Evolutionary conservation across 345 rosid genomes (phyloP).

Genomic region (Eucalyptus virginea): DNA sequence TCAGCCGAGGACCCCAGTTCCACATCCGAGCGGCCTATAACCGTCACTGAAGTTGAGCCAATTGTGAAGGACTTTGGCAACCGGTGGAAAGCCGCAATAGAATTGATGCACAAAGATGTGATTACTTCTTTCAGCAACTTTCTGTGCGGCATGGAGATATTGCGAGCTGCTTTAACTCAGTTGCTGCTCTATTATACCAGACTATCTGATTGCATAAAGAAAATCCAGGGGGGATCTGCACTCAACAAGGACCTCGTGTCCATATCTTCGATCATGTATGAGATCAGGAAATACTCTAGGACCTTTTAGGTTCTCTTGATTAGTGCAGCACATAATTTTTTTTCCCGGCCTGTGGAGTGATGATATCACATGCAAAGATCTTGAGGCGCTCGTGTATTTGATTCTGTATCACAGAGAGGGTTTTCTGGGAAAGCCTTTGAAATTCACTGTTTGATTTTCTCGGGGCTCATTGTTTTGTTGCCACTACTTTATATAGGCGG

Average conservation of each 20-base stretch:
- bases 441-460: background rate
- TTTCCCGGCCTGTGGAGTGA: background rate
- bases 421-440: background rate
- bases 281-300: constrained; percentile 84
- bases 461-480: background rate
- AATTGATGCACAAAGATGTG: constrained; percentile 96
- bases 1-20: constrained; percentile 65
- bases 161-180: constrained; percentile 94
- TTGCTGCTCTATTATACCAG: constrained; percentile 88
- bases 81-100: constrained; percentile 92
- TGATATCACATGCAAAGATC: background rate
- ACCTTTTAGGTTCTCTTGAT: constrained; percentile 36
- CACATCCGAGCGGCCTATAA: constrained; percentile 51
- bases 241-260: constrained; percentile 91
- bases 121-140: constrained; percentile 98
- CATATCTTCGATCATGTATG: constrained; percentile 92
- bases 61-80: constrained; percentile 80
- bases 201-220: constrained; percentile 82
- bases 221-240: constrained; percentile 59
- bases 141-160: constrained; percentile 92
- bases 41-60: constrained; percentile 71
- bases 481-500: background rate
- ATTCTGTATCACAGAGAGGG: background rate
- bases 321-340: background rate
- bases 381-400: background rate